A percentile compares a stretch with the other conserved stretches of the same genome.
Evolutionary conservation across 768 basidiomycete species (phyloP).

Genomic region (Boletales sp.): DNA sequence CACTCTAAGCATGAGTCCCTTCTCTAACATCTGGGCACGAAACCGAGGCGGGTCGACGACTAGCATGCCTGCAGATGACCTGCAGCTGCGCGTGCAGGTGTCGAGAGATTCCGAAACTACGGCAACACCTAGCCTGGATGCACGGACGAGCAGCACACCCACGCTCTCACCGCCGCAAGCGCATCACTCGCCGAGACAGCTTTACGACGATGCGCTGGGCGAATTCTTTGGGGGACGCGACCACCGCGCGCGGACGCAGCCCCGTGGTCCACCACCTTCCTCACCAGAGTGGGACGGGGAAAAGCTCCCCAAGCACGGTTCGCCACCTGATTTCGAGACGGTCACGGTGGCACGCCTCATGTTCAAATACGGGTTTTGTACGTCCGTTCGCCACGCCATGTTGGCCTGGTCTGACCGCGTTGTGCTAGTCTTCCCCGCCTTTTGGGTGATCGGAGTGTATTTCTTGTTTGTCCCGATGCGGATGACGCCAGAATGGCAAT

Average conservation of each 20-base stretch:
- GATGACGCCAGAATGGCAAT: constrained; percentile 49
- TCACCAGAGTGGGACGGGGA: constrained; percentile 37
- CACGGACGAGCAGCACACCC: constrained; percentile 15
- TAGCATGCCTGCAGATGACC: constrained; percentile 12
- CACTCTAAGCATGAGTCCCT: constrained; percentile 10
- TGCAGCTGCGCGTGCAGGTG: constrained; percentile 20
- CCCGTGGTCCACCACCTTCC: constrained; percentile 40
- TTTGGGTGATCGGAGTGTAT: constrained; percentile 58
- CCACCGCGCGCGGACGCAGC: constrained; percentile 22
- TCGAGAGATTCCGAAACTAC: constrained; percentile 23
- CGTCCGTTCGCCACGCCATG: constrained; percentile 18
- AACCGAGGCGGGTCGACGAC: constrained; percentile 1
- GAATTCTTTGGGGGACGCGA: constrained; percentile 32
- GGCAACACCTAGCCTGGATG: constrained; percentile 9
- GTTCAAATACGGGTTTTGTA: constrained; percentile 63
- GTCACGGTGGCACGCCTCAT: constrained; percentile 56
- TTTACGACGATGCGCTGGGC: constrained; percentile 26
- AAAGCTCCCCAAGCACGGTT: constrained; percentile 22
- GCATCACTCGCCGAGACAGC: constrained; percentile 24
- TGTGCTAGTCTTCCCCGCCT: constrained; percentile 52
- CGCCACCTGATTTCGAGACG: constrained; percentile 40
- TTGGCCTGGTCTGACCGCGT: neutral
- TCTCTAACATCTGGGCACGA: constrained; percentile 10
- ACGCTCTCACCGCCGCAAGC: constrained; percentile 17
- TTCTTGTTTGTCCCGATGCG: constrained; percentile 54